phyloP scores from a whole-genome alignment of 2,329 filamentous ascomycete species.

The Coniochaeta sp. region DNA sequence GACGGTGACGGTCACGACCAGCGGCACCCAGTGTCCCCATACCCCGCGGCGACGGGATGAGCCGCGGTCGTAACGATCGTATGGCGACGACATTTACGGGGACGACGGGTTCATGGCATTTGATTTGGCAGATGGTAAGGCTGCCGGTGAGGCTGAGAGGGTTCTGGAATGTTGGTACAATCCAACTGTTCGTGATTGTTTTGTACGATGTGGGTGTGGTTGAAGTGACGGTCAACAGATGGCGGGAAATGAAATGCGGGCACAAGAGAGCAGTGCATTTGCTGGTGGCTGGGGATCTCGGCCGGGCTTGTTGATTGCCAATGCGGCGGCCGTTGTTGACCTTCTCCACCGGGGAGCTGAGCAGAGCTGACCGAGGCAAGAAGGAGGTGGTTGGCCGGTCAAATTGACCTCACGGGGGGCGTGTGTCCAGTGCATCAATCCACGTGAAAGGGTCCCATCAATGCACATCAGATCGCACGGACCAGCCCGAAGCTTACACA shows the following conservation, averaged over 20 bases:
- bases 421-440: neutral
- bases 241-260: neutral
- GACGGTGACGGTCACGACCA: slow-evolving; percentile 78
- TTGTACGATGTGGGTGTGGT: neutral
- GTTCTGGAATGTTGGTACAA: neutral
- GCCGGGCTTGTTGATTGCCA: neutral
- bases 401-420: slow-evolving; percentile 6
- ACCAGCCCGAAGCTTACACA: too few species aligned
- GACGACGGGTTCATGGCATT: slow-evolving; percentile 28
- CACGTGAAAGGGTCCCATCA: too few species aligned
- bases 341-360: slow-evolving; percentile 2
- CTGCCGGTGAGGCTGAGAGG: neutral
- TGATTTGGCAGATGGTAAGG: slow-evolving; percentile 1
- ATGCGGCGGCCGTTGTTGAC: neutral
- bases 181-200: neutral
- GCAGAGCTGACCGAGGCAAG: slow-evolving; percentile 3
- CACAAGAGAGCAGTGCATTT: neutral
- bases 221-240: neutral
- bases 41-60: slow-evolving; percentile 55
- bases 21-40: slow-evolving; percentile 81
- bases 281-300: neutral
- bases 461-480: neutral
- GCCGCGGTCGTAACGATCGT: slow-evolving; percentile 52
- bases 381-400: slow-evolving; percentile 11
- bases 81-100: slow-evolving; percentile 51